Conservation (phyloP, 2,329 filamentous ascomycete genomes). For the Aspergillus hiratsukae region DNA sequence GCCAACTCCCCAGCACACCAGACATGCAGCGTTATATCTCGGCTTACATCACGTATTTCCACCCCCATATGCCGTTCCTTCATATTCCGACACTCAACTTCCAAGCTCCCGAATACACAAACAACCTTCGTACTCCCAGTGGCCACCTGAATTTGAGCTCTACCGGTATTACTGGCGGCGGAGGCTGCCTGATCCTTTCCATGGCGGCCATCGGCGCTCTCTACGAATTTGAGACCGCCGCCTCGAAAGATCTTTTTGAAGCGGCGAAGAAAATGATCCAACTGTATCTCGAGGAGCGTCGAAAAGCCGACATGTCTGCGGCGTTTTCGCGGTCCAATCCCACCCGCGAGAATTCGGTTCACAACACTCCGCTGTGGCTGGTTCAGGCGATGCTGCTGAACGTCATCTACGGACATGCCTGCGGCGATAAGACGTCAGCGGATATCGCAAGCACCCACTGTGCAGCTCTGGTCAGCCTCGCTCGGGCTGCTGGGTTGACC, state of each 20-base stretch:
- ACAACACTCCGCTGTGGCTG: conserved; percentile 83
- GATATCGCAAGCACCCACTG: conserved; percentile 93
- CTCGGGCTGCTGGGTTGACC: conserved; percentile 77
- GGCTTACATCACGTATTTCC: conserved; percentile 87
- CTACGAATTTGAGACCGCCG: conserved; percentile 76
- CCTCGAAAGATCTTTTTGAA: conserved; percentile 83
- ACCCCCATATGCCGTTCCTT: conserved; percentile 90
- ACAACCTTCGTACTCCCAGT: conserved; percentile 55
- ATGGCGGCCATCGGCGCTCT: conserved; percentile 84
- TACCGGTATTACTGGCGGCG: conserved; percentile 63
- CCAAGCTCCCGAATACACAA: conserved; percentile 66
- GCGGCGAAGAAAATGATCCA: conserved; percentile 95
- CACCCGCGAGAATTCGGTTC: conserved; percentile 57
- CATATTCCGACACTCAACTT: conserved; percentile 90
- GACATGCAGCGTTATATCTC: conserved; percentile 88
- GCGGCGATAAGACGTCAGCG: conserved; percentile 81
- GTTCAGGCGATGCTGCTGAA: conserved; percentile 97
- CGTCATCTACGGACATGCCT: conserved; percentile 92
- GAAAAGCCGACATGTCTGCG: conserved; percentile 73
- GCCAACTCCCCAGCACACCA: conserved; percentile 68
- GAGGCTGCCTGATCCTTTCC: conserved; percentile 78
- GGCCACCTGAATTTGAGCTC: conserved; percentile 49
- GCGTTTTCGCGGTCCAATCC: conserved; percentile 52
- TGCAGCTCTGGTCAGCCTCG: conserved; percentile 83
- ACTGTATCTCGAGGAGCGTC: conserved; percentile 83